Evolutionary conservation across 164 flowering plant genomes (phyloP).

Genomic region (Vitis labrusca): DNA sequence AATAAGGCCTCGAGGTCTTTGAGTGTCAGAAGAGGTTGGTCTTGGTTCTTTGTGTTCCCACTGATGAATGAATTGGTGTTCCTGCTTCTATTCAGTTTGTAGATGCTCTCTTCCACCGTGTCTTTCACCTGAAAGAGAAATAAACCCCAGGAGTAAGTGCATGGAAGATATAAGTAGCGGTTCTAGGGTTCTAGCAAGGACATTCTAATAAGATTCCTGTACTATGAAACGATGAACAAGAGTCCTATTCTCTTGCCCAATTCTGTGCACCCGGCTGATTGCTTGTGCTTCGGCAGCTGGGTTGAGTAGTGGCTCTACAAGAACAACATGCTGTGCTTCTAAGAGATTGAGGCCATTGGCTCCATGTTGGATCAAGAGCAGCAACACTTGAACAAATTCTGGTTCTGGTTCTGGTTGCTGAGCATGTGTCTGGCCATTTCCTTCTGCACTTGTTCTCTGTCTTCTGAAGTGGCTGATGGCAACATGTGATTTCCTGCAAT

Average conservation of each 20-base stretch:
- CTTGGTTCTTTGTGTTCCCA: constrained; percentile 74
- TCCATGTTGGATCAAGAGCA: constrained; percentile 87
- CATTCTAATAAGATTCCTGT: constrained; percentile 23
- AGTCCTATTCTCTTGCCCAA: constrained; percentile 78
- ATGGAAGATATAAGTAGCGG: too few species aligned
- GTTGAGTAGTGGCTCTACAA: constrained; percentile 91
- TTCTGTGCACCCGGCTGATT: constrained; percentile 87
- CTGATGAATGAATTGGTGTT: constrained; percentile 49
- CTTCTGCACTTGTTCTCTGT: constrained; percentile 23
- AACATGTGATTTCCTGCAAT: constrained; percentile 72
- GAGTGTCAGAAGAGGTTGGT: constrained; percentile 74
- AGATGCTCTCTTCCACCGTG: constrained; percentile 92
- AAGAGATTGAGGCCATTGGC: constrained; percentile 97
- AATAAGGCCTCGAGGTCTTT: constrained; percentile 84
- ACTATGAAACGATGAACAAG: constrained; percentile 92
- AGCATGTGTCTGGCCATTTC: constrained; percentile 14
- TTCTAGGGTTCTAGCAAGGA: not conserved
- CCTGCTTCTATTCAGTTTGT: constrained; percentile 70
- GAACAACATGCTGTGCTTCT: constrained; percentile 93
- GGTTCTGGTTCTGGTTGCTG: constrained; percentile 31
- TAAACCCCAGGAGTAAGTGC: not conserved
- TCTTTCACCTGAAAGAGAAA: constrained; percentile 57
- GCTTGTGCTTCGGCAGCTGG: constrained; percentile 99
- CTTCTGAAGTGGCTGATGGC: constrained; percentile 77
- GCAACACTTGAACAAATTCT: constrained; percentile 59